A percentile compares a stretch with the other conserved stretches of the same genome.
Evolutionary conservation across 495 filamentous ascomycete genomes (phyloP).

Genomic region (Talaromyces ruber): DNA sequence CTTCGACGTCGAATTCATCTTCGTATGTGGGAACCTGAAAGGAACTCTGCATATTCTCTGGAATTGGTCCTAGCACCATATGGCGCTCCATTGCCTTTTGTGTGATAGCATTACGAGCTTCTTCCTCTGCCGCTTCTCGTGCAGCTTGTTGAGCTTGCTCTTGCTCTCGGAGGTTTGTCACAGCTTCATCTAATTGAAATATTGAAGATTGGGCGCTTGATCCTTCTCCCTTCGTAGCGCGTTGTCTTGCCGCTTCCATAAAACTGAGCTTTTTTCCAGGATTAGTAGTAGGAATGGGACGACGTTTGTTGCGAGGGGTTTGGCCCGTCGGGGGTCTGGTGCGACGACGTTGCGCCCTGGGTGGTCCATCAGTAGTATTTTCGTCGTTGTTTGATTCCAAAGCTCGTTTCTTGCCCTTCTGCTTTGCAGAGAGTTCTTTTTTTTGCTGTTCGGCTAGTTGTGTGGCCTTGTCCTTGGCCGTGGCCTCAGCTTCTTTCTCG

Average conservation of each 20-base stretch:
- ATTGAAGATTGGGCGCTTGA: background rate
- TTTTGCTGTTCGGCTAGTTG: background rate
- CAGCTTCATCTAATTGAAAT: background rate
- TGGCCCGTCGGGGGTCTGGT: background rate
- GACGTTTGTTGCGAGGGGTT: background rate
- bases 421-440: background rate
- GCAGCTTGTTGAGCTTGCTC: background rate
- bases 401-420: conserved; percentile 3
- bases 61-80: background rate
- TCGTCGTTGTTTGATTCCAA: background rate
- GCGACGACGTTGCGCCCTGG: background rate
- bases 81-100: conserved; percentile 1
- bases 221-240: background rate
- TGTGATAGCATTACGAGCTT: background rate
- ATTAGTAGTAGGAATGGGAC: background rate
- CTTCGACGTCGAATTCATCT: background rate
- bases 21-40: background rate
- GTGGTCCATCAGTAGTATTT: background rate
- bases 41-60: background rate
- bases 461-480: background rate
- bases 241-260: background rate
- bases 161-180: background rate
- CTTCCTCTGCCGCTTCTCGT: background rate
- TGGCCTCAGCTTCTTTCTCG: background rate
- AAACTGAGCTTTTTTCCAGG: background rate